Base-by-base conservation (phyloP, 805 yeast species). In the Isabelozyma rhagii region DNA sequence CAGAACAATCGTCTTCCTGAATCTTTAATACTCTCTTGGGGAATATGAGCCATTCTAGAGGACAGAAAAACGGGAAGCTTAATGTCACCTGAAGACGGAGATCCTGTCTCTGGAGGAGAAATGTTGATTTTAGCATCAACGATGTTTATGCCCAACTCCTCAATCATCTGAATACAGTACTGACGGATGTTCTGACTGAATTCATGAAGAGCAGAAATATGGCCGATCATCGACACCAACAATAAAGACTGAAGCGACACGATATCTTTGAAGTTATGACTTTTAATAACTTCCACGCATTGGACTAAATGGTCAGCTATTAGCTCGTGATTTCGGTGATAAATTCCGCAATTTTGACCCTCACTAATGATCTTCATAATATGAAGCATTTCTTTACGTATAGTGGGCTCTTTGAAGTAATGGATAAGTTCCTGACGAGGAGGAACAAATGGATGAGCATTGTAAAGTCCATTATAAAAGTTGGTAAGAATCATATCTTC, bases 131-230 rank as follows among this genome's bases (percentile, higher is more conserved):
- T 28, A 11, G 41, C 55, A 54, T 79, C 83, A 10, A 78, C 43
- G n/a, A 55, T 47, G 55, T 77, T 69, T 17, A 79, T 57, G 34
- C 67, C 69, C 40, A 79, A 51, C 39, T 66, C 68, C 8, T 70
- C 48, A 0, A 71, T 66, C 10, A 78, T 52, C 2, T 69, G 63
- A 10, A 78, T 70, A 14, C 77, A 70, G 28, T 74, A 68, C 36
- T 68, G 72, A 50, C 83, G 68, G n/a, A 79, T 50, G 0, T 66
- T 55, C 1, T 70, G 62, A 42, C 80, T 73, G 43, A 78, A 52
- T 39, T 73, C 78, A 55, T 79, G 83, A 8, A 79, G 55, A 0
- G 83, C 75, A n/a, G 81, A 76, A 25, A 79, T 75, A 53, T 79
- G 84, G 13, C 80, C 67, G 4, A 74, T 67, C 56, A 79, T 66